phyloP scores from a whole-genome alignment of 805 yeast species.

The Metschnikowia koreensis region DNA sequence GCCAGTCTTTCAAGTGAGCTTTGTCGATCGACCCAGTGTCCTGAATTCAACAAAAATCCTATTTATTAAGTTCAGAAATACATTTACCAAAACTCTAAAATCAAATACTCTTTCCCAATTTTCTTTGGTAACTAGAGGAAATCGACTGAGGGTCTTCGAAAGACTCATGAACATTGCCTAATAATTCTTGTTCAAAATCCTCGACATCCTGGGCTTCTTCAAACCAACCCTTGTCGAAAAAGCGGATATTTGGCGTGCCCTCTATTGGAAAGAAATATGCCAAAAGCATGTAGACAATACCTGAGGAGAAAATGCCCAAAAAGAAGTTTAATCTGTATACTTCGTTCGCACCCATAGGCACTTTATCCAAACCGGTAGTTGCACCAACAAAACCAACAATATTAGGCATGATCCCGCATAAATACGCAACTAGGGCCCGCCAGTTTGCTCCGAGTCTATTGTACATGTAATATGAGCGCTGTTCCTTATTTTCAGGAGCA shows the following conservation, averaged over 20 bases:
- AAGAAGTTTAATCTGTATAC: constrained; percentile 75
- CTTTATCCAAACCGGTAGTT: constrained; percentile 55
- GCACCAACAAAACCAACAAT: constrained; percentile 88
- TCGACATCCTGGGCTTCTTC: constrained; percentile 66
- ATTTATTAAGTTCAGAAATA: no score
- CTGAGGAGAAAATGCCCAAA: constrained; percentile 66
- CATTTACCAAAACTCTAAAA: not conserved
- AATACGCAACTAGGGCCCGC: constrained; percentile 80
- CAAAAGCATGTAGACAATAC: constrained; percentile 51
- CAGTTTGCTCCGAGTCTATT: constrained; percentile 67
- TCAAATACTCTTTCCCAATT: not conserved
- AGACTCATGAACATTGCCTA: constrained; percentile 27
- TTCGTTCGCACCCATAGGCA: constrained; percentile 74
- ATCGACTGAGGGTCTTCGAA: constrained; percentile 11
- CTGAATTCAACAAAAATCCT: no score
- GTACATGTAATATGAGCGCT: constrained; percentile 53
- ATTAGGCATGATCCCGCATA: constrained; percentile 78
- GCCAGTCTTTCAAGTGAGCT: no score
- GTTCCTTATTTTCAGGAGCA: constrained; percentile 32
- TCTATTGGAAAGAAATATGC: constrained; percentile 53
- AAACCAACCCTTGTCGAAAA: constrained; percentile 56
- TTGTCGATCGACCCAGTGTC: no score
- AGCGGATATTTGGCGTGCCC: constrained; percentile 31
- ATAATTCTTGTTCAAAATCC: constrained; percentile 49
- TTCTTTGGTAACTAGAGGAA: constrained; percentile 6